Evolutionary conservation across 768 basidiomycete species (phyloP).

Genomic region (Podaxis mareebaensis): DNA sequence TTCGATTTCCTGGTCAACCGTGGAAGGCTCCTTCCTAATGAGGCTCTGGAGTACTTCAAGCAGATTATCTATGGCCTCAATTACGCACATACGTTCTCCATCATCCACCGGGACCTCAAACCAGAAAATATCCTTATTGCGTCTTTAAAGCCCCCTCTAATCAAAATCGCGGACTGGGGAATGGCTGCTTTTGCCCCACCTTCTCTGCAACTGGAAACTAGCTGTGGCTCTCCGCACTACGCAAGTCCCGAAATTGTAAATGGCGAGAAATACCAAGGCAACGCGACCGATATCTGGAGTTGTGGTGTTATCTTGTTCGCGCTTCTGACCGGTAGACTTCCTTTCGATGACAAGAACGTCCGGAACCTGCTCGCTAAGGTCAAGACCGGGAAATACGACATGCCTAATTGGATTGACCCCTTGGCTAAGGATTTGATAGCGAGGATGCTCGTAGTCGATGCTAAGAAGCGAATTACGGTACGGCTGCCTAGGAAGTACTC

Average conservation of each 20-base stretch:
- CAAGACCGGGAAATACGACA: conserved; percentile 80
- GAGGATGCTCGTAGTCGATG: conserved; percentile 89
- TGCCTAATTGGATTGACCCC: conserved; percentile 80
- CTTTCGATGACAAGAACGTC: conserved; percentile 92
- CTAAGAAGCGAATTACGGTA: conserved; percentile 77
- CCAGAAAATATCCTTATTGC: conserved; percentile 96
- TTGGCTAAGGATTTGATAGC: conserved; percentile 81
- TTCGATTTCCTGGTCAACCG: conserved; percentile 95
- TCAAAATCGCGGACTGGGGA: conserved; percentile 98
- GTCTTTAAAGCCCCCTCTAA: conserved; percentile 71
- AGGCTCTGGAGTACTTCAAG: conserved; percentile 91
- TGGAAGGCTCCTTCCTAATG: conserved; percentile 74
- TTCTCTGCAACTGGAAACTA: conserved; percentile 84
- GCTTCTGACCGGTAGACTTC: conserved; percentile 85
- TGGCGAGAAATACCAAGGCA: conserved; percentile 85
- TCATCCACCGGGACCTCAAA: conserved; percentile 97
- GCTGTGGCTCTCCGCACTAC: conserved; percentile 96
- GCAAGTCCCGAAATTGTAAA: conserved; percentile 96
- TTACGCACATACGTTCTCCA: conserved; percentile 97
- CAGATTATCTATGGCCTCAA: conserved; percentile 94
- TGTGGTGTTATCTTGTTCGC: conserved; percentile 94
- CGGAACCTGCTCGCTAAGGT: conserved; percentile 80
- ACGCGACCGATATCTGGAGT: conserved; percentile 94
- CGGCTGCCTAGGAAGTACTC: conserved; percentile 23
- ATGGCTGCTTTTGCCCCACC: conserved; percentile 96